Base-by-base conservation (phyloP, 2,329 filamentous ascomycete species). In the Polytolypa hystricis region DNA sequence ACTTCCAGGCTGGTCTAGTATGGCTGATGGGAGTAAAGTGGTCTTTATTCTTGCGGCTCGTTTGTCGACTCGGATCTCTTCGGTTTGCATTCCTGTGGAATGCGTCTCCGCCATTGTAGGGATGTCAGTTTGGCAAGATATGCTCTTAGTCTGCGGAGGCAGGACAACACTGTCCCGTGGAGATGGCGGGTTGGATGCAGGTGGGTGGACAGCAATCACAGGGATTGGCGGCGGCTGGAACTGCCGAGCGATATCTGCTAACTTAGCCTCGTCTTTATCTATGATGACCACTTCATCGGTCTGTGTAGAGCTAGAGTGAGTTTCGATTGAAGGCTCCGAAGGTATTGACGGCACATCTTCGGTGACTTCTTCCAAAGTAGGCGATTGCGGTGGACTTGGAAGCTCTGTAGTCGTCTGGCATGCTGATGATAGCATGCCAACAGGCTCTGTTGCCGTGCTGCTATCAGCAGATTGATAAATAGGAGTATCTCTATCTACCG, bases 181-280 rank as follows among this genome's bases (percentile, higher is more conserved):
- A 2, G 85, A 86, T 4, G 79, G 69, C n/a, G 89, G 86, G 32
- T 82, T 75, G 38, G 85, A 93, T 3, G 72, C 77, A 0, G 91
- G 89, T 20, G 91, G 91, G 48, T 93, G 83, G 35, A 98, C 84
- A 38, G 84, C 82, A 53, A 98, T 98, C 49, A 79, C 83, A 0
- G 89, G 89, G 42, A 95, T 81, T 4, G 69, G 75, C 60, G 46
- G 39, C 11, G 27, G n/a, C 33, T 42, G 48, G 8, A 35, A 16
- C 27, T 47, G 21, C 8, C 27, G 20, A 6, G 38, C 8, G 40
- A 29, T 12, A 34, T 40, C 21, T 42, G 41, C 21, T 43, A 40
- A n/a, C 19, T 42, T 39, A 17, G 36, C 49, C 32, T 30, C 43
- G 42, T 44, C 37, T n/a, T 16, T 40, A 21, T 46, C 40, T 14